Evolutionary conservation across 768 basidiomycete genomes (phyloP), one percentile per base, ranked within the genome.

Genomic region (Nidularia pulvinata): DNA sequence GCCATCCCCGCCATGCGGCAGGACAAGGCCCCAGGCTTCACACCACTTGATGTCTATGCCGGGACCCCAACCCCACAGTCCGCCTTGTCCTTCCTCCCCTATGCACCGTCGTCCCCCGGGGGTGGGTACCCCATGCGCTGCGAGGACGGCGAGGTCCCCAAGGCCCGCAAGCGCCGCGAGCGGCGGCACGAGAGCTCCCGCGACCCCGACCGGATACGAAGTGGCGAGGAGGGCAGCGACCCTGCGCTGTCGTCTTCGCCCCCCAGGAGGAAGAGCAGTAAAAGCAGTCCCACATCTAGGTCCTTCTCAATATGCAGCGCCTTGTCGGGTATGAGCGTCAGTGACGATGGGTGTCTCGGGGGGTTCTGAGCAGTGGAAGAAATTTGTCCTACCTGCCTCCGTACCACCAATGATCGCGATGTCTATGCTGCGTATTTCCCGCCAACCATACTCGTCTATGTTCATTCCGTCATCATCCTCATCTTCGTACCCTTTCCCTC

Each of bases 321-420:
- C 48, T 51, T 57, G 48, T 61, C 63, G 3, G 60, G 61, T 25
- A 68, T 76, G 54, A 61, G 62, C 33, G 48, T 61, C 13, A 55
- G 61, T 37, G 75, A 76, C 55, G 72, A 76, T 59, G 71, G 75
- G 14, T 77, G 76, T 49, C 65, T 77, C 6, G 76, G 75, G 43
- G 76, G 76, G n/a, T 77, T 77, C 62, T 77, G 62, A 65, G 25
- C 25, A 30, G 25, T 30, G 25, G 25, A 30, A 30, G 25, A 30
- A 4, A 3, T 30, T 30, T 30, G 25, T 30, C 25, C 25, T 30
- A 30, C 25, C 25, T 30, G 3, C 25, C 25, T 30, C 25, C 25
- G 25, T 30, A 30, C 25, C 25, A 30, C 25, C 25, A 30, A 30
- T 30, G 25, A 30, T 2, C 25, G 4, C 25, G 4, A 30, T 30